A percentile compares a stretch with the other conserved stretches of the same genome.
These are phyloP conservation scores for Candida nonsorbophila DNA, from an alignment of 805 yeast genomes.

Conservation along the genomic window DNA sequence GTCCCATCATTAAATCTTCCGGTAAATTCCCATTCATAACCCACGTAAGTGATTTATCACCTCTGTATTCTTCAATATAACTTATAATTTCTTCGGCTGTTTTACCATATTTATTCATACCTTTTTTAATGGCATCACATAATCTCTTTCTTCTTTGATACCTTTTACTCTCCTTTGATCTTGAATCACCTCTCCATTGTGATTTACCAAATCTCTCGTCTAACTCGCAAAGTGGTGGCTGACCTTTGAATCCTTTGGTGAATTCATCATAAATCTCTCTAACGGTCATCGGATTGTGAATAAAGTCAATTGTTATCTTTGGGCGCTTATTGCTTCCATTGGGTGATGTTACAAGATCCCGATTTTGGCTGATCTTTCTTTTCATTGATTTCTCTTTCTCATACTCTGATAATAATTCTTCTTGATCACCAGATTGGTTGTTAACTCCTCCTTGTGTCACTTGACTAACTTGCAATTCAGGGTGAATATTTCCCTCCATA, in stretches of 20 bases:
- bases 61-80: constrained; percentile 37
- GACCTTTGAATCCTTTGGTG: constrained; percentile 40
- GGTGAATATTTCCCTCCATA: constrained; percentile 35
- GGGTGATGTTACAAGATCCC: background rate
- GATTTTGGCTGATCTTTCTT: no score
- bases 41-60: constrained; percentile 41
- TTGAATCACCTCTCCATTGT: constrained; percentile 42
- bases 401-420: constrained; percentile 4
- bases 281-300: constrained; percentile 41
- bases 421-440: constrained; percentile 4
- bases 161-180: constrained; percentile 40
- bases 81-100: constrained; percentile 35
- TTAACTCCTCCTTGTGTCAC: constrained; percentile 10
- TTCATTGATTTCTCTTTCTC: constrained; percentile 3
- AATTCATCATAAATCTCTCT: constrained; percentile 41
- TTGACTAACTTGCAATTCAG: constrained; percentile 24
- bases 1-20: constrained; percentile 21
- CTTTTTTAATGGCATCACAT: constrained; percentile 39
- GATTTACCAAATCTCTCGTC: constrained; percentile 39
- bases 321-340: constrained; percentile 21
- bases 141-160: constrained; percentile 39
- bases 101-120: constrained; percentile 34
- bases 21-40: constrained; percentile 44
- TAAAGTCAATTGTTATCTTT: constrained; percentile 31
- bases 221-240: constrained; percentile 36